Evolutionary conservation across 2,329 filamentous ascomycete genomes (phyloP).

Genomic region (Ophiostoma quercus): DNA sequence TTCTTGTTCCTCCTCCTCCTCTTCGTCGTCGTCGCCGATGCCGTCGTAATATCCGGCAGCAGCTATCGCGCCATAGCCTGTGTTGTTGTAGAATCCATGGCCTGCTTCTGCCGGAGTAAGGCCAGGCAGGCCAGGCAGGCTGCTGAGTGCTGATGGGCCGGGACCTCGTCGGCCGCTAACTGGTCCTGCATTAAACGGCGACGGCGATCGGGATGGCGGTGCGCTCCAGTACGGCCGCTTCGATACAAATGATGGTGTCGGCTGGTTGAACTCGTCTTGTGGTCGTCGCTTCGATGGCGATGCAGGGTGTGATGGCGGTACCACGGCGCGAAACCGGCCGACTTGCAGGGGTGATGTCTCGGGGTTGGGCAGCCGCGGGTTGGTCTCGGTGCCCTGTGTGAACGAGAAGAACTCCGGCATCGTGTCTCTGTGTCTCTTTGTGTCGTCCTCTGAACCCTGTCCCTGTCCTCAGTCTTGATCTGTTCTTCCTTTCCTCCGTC

Average conservation of each 20-base stretch:
- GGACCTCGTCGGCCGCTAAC: not conserved
- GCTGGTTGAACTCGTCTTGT: slow-evolving; percentile 13
- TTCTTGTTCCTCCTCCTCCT: slow-evolving; percentile 15
- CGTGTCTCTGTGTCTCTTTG: not conserved
- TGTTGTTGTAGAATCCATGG: slow-evolving; percentile 23
- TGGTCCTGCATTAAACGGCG: slow-evolving; percentile 16
- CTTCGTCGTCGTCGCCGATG: slow-evolving; percentile 21
- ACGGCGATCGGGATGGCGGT: slow-evolving; percentile 21
- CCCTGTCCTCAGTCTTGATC: not conserved
- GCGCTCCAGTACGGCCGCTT: slow-evolving; percentile 20
- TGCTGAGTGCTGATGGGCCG: slow-evolving; percentile 6
- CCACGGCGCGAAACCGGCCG: slow-evolving; percentile 59
- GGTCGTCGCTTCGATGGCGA: not conserved
- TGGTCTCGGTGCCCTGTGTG: slow-evolving; percentile 59
- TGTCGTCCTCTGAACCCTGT: not conserved
- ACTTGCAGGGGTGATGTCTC: slow-evolving; percentile 55
- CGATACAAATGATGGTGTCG: slow-evolving; percentile 10
- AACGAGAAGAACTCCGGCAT: slow-evolving; percentile 66
- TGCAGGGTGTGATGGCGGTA: slow-evolving; percentile 21
- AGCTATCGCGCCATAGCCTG: slow-evolving; percentile 21
- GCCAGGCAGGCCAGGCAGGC: not conserved
- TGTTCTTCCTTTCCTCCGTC: not conserved
- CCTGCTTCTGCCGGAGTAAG: not conserved
- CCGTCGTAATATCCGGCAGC: slow-evolving; percentile 21
- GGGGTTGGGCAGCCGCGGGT: slow-evolving; percentile 43